Evolutionary conservation across 2,329 filamentous ascomycete species (phyloP).

Genomic region (Hawksworthiomyces lignivorus): DNA sequence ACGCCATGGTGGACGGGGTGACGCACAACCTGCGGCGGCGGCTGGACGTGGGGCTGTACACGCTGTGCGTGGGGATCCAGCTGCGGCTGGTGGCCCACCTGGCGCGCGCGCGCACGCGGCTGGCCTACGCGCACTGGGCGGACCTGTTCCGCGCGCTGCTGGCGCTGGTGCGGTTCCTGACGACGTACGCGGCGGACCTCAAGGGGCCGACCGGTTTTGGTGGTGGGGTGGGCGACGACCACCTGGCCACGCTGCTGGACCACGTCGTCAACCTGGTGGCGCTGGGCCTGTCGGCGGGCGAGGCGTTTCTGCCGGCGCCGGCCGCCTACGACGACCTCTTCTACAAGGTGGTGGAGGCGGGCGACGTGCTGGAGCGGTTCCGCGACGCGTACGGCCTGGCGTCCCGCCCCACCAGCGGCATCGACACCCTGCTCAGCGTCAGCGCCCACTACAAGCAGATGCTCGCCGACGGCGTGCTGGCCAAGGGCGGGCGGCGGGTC

Average conservation of each 20-base stretch:
- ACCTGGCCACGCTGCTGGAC: slow-evolving; percentile 67
- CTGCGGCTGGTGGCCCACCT: slow-evolving; percentile 78
- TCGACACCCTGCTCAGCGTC: slow-evolving; percentile 76
- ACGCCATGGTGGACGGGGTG: slow-evolving; percentile 82
- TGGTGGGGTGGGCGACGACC: slow-evolving; percentile 38
- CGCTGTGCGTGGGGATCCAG: slow-evolving; percentile 71
- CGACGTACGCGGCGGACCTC: slow-evolving; percentile 75
- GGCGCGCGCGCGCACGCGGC: slow-evolving; percentile 70
- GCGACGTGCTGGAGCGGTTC: slow-evolving; percentile 75
- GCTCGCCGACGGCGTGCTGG: slow-evolving; percentile 46
- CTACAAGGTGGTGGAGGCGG: slow-evolving; percentile 94
- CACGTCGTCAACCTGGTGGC: slow-evolving; percentile 76
- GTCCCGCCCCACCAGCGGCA: slow-evolving; percentile 57
- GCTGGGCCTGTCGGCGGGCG: slow-evolving; percentile 75
- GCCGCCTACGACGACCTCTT: slow-evolving; percentile 92
- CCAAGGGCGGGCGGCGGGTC: slow-evolving; percentile 29
- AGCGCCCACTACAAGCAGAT: slow-evolving; percentile 81
- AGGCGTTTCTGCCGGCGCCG: slow-evolving; percentile 82
- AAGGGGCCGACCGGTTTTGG: slow-evolving; percentile 32
- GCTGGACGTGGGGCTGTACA: slow-evolving; percentile 79
- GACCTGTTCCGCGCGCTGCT: slow-evolving; percentile 88
- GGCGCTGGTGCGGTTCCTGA: slow-evolving; percentile 81
- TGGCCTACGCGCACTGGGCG: slow-evolving; percentile 83
- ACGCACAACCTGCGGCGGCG: slow-evolving; percentile 87
- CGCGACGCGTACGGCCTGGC: slow-evolving; percentile 63